Conservation (phyloP, 2,329 filamentous ascomycete species). For the Calonectria naviculata region DNA sequence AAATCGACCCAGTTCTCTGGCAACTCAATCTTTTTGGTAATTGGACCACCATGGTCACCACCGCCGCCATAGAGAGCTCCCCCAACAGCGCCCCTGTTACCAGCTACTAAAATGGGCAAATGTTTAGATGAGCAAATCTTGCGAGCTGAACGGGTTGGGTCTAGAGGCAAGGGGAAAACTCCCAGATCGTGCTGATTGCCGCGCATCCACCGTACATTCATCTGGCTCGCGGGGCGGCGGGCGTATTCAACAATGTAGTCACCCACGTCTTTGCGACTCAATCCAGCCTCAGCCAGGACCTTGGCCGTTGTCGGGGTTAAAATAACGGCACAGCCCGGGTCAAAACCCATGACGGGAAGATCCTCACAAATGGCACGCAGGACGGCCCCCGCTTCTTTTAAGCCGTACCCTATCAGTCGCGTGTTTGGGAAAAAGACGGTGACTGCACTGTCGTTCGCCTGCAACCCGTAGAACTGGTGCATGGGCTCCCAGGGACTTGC, state of each 20-base stretch:
- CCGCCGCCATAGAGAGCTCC: background rate
- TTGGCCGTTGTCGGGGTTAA: background rate
- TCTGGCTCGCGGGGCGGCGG: background rate
- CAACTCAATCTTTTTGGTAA: background rate
- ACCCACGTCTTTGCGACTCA: background rate
- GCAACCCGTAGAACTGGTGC: background rate
- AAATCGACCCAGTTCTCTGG: background rate
- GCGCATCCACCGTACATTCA: background rate
- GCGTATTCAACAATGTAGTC: background rate
- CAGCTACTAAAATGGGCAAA: background rate
- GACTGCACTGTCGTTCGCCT: background rate
- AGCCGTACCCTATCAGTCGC: background rate
- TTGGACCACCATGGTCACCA: background rate
- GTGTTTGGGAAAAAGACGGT: background rate
- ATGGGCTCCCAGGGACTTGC: background rate
- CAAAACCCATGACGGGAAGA: background rate
- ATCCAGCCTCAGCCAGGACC: background rate
- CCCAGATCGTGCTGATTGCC: background rate
- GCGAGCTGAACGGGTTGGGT: background rate
- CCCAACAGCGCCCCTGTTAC: background rate
- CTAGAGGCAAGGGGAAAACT: background rate
- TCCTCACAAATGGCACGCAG: background rate
- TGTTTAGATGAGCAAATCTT: background rate
- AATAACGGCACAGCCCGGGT: background rate
- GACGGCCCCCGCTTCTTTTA: background rate